A percentile compares a stretch with the other conserved stretches of the same genome.
Conservation (phyloP, 768 basidiomycete genomes). For the Leucocoprinus leucothites region DNA sequence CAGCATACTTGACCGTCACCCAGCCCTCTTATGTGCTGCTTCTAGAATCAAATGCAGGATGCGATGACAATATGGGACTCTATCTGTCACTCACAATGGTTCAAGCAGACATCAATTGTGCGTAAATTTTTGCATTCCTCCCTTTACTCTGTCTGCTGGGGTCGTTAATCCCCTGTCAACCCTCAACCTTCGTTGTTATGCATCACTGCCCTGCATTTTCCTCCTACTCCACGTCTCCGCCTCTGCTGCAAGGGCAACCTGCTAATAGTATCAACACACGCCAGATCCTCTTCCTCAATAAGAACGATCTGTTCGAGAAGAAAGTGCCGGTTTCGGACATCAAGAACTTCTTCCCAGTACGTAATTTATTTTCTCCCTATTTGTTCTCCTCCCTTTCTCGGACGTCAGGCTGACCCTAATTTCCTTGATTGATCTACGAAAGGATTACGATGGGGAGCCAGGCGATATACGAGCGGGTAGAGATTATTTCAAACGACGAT, state of each 20-base stretch:
- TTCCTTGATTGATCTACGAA: background rate
- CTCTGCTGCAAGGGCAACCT: background rate
- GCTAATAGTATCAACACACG: background rate
- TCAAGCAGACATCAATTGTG: constrained; percentile 90
- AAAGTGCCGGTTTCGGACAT: constrained; percentile 84
- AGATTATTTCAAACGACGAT: constrained; percentile 88
- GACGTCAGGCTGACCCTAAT: background rate
- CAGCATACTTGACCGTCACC: too few relatives aligned
- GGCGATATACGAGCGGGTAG: constrained; percentile 73
- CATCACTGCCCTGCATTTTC: constrained; percentile 3
- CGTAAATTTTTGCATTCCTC: constrained; percentile 27
- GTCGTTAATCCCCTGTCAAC: constrained; percentile 11
- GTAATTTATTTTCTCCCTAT: constrained; percentile 18
- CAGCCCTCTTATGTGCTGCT: too few relatives aligned
- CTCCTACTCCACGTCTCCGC: background rate
- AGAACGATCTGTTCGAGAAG: constrained; percentile 87
- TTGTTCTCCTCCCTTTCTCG: background rate
- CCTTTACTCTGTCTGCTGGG: constrained; percentile 22
- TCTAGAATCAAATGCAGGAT: constrained; percentile 96
- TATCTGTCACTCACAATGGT: constrained; percentile 98
- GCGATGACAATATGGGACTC: constrained; percentile 99
- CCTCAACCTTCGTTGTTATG: background rate
- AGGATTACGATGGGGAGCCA: constrained; percentile 85
- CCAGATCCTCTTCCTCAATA: constrained; percentile 93
- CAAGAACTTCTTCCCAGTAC: constrained; percentile 83